Evolutionary conservation across 768 basidiomycete species (phyloP).

Genomic region (Thelephora aurantiotincta): DNA sequence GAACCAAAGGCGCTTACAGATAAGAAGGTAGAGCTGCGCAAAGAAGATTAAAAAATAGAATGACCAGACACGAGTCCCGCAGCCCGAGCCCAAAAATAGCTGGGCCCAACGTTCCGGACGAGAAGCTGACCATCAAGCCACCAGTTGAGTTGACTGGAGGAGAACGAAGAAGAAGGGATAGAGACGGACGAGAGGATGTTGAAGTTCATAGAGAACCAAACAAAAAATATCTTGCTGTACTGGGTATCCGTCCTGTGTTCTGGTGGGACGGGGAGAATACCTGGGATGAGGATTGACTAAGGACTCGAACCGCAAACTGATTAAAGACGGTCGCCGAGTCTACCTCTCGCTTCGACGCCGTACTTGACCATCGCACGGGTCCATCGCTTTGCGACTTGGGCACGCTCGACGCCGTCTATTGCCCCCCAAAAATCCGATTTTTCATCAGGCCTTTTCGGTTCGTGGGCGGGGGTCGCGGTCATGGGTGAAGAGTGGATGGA

Average conservation of each 20-base stretch:
- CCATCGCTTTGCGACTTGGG: slow-evolving; percentile 4
- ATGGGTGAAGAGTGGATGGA: no score
- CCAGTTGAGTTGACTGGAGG: not conserved
- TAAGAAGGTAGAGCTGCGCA: slow-evolving; percentile 28
- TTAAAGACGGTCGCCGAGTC: not conserved
- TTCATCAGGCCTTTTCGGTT: no score
- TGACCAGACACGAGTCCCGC: slow-evolving; percentile 29
- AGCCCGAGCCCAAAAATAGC: slow-evolving; percentile 27
- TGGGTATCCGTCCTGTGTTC: slow-evolving; percentile 23
- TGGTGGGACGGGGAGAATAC: slow-evolving; percentile 21
- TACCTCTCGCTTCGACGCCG: slow-evolving; percentile 21
- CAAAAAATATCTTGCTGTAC: slow-evolving; percentile 26
- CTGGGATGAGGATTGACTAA: slow-evolving; percentile 5
- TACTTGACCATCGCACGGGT: slow-evolving; percentile 14
- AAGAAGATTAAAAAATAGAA: slow-evolving; percentile 32
- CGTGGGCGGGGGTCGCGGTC: no score
- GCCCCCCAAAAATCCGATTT: no score
- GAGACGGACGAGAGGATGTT: slow-evolving; percentile 25
- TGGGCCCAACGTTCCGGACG: slow-evolving; percentile 32
- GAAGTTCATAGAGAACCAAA: slow-evolving; percentile 26
- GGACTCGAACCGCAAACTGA: not conserved
- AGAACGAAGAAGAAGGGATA: not conserved
- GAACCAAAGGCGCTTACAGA: slow-evolving; percentile 17
- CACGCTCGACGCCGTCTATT: no score
- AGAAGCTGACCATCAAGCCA: slow-evolving; percentile 19